phyloP scores from a whole-genome alignment of 345 rosid genomes.

The Eucalyptus viminalis region DNA sequence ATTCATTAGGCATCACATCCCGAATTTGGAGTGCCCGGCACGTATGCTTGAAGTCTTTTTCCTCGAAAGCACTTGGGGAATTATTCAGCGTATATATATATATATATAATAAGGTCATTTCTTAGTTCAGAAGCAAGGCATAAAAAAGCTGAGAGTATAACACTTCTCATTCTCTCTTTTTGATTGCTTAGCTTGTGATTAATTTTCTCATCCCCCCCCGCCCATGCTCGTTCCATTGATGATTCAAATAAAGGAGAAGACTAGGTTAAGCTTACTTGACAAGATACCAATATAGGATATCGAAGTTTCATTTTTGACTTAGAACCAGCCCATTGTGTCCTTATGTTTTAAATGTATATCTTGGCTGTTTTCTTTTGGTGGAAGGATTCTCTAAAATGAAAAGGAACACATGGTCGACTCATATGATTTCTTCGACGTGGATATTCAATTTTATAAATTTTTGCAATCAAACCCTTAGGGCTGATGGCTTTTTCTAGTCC shows the following conservation, averaged over 20 bases:
- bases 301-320: background rate
- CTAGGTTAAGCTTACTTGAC: background rate
- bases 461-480: background rate
- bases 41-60: background rate
- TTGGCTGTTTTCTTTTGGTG: background rate
- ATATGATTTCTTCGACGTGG: background rate
- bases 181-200: background rate
- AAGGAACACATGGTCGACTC: background rate
- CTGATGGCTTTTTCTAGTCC: background rate
- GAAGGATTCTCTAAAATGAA: background rate
- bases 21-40: background rate
- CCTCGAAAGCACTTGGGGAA: background rate
- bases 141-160: background rate
- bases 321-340: background rate
- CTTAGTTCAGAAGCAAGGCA: background rate
- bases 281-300: background rate
- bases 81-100: background rate
- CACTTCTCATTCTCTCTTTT: background rate
- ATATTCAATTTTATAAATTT: background rate
- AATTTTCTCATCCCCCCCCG: background rate
- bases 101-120: background rate
- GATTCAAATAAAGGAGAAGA: background rate
- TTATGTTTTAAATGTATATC: background rate
- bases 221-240: background rate
- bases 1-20: background rate